phyloP scores from a whole-genome alignment of 2,329 filamentous ascomycete genomes.

The Diaporthe helianthi region DNA sequence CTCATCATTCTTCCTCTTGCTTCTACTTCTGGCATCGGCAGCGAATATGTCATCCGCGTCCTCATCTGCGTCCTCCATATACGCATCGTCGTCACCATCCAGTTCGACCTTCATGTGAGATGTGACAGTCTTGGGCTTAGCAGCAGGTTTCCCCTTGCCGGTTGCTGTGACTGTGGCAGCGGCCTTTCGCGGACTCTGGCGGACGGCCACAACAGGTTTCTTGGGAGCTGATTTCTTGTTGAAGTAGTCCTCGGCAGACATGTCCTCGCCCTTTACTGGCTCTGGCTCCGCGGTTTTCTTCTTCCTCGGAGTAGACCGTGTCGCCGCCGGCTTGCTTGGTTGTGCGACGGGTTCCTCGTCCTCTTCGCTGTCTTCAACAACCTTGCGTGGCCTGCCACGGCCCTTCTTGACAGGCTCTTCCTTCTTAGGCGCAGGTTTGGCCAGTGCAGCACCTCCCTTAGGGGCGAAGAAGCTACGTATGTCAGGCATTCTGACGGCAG shows the following conservation, averaged over 20 bases:
- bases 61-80: conserved; percentile 72
- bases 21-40: conserved; percentile 70
- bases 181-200: conserved; percentile 57
- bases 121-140: conserved; percentile 47
- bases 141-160: conserved; percentile 38
- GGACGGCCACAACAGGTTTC: conserved; percentile 48
- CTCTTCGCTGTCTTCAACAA: conserved; percentile 59
- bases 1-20: conserved; percentile 75
- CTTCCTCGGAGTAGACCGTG: conserved; percentile 53
- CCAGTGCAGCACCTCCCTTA: conserved; percentile 58
- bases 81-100: conserved; percentile 63
- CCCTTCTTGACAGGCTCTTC: conserved; percentile 45
- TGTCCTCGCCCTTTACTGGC: conserved; percentile 56
- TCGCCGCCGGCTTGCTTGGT: conserved; percentile 62
- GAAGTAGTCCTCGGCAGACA: conserved; percentile 66
- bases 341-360: conserved; percentile 52
- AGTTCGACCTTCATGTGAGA: conserved; percentile 49
- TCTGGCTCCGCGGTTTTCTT: conserved; percentile 61
- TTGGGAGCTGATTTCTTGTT: conserved; percentile 51
- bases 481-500: conserved; percentile 65
- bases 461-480: conserved; percentile 79
- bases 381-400: conserved; percentile 43
- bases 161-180: conserved; percentile 47
- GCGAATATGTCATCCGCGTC: conserved; percentile 87
- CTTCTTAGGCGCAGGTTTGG: conserved; percentile 43